Base-by-base conservation (phyloP, 345 rosid genomes). In the Euphorbia tirucalli region DNA sequence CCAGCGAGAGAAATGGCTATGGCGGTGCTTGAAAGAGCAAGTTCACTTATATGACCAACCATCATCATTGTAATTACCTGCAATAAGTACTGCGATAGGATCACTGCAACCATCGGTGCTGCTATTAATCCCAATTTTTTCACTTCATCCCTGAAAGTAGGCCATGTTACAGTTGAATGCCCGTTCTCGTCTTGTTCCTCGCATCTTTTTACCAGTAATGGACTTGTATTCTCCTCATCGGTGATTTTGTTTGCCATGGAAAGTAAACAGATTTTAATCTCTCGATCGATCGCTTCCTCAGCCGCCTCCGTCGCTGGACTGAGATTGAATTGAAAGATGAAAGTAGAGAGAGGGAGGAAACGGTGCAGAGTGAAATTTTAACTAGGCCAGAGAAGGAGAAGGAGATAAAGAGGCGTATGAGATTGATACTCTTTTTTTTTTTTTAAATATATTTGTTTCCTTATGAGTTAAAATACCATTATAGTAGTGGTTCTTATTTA, bases 11-110 rank as follows among this genome's bases (percentile, higher is more conserved):
- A 91, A 64, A 80, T 30, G 19, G 91, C 91, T 7, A 93, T 83
- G 83, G 98, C 89, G 5, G 95, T 77, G 85, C 92, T 87, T 2
- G 98, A 86, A 60, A 93, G 91, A 32, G 35, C 75, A 27, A 91
- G 93, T 79, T 89, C 82, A 5, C 97, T 90, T 44, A 91, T 88
- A 66, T 91, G 98, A 74, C 98, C 98, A 15, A 82, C 90, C 96
- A 93, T 89, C 88, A 87, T 87, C 16, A 85, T 66, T 1, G 95
- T 83, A 18, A 89, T 69, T 3, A 93, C 75, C 70, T 89, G 93
- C 71, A 88, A 60, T 32, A 82, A 72, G 74, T 81, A 87, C 78
- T 74, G 87, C 0, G 93, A 89, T 0, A 83, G 73, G 60, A 71
- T 78, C 16, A 90, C 90, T 1, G 89, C 90, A 52, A 93, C 81